phyloP scores from a whole-genome alignment of 176 grass and related monocot species.

The Avena sativa region DNA sequence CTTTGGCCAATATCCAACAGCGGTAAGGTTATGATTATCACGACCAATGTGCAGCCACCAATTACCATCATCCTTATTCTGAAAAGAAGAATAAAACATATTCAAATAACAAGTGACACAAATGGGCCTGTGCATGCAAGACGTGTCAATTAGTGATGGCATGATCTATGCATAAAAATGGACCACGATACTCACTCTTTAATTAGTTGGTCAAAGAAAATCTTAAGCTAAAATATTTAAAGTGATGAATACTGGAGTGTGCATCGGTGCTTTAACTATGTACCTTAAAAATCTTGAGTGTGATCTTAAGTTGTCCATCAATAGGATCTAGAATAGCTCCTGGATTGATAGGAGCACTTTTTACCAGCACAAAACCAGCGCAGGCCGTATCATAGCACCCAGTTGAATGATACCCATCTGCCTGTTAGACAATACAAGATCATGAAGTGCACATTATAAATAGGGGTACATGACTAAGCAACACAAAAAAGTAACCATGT shows the following conservation, averaged over 20 bases:
- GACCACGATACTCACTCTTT: neutral
- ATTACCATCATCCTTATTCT: neutral
- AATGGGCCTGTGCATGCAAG: neutral
- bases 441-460: neutral
- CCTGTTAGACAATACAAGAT: neutral
- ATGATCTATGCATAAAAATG: neutral
- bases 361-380: slow-evolving; percentile 17
- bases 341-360: slow-evolving; percentile 7
- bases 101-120: neutral
- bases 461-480: neutral
- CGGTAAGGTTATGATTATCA: neutral
- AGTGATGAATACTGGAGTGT: neutral
- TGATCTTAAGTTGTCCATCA: slow-evolving; percentile 17
- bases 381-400: neutral
- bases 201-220: neutral
- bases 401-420: neutral
- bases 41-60: slow-evolving; percentile 29
- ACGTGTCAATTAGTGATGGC: neutral
- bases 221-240: neutral
- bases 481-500: neutral
- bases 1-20: slow-evolving; percentile 29
- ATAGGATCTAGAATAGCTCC: slow-evolving; percentile 8
- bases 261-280: neutral
- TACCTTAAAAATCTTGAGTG: slow-evolving; percentile 37
- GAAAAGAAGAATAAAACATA: neutral